Conservation (phyloP, 1,284 basidiomycete genomes). For the Heterobasidion parviporum region DNA sequence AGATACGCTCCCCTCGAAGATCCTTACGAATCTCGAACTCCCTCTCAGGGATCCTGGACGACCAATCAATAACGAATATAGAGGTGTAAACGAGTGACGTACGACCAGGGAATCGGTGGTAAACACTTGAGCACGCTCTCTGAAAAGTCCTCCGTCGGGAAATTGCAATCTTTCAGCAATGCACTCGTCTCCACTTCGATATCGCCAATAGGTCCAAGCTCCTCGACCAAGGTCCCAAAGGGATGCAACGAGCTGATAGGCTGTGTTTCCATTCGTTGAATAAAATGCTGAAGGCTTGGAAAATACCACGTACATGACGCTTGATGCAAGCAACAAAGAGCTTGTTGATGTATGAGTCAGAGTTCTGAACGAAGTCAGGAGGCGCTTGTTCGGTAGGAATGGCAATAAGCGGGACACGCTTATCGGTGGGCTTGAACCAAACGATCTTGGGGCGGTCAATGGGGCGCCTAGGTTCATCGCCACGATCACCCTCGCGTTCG, state of each 20-base stretch:
- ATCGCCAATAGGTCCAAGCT: slow-evolving; percentile 97
- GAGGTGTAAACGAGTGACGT: slow-evolving; percentile 25
- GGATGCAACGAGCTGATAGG: slow-evolving; percentile 96
- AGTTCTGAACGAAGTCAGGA: slow-evolving; percentile 90
- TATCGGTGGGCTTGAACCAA: slow-evolving; percentile 99
- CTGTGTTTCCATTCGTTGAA: slow-evolving; percentile 26
- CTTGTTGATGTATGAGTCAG: slow-evolving; percentile 84
- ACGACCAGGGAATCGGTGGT: slow-evolving; percentile 92
- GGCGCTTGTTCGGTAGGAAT: slow-evolving; percentile 99
- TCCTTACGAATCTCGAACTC: slow-evolving; percentile 86
- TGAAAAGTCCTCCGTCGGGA: slow-evolving; percentile 89
- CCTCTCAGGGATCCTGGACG: slow-evolving; percentile 76
- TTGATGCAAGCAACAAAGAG: slow-evolving; percentile 99
- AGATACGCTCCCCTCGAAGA: slow-evolving; percentile 77
- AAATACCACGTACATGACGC: slow-evolving; percentile 61
- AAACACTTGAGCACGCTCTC: slow-evolving; percentile 94
- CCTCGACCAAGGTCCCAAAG: slow-evolving; percentile 97
- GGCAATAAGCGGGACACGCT: slow-evolving; percentile 96
- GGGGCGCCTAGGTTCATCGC: slow-evolving; percentile 70
- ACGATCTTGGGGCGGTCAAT: slow-evolving; percentile 97
- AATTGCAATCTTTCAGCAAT: slow-evolving; percentile 96
- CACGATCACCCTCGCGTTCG: slow-evolving; percentile 90
- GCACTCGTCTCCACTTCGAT: slow-evolving; percentile 97
- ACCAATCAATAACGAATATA: slow-evolving; percentile 7
- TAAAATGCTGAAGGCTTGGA: slow-evolving; percentile 4